Percentiles rank a stretch among this genome's conserved stretches.
These are phyloP conservation scores for Cladosporium oxysporum DNA, from an alignment of 2,329 filamentous ascomycete genomes.

Conservation along the genomic window DNA sequence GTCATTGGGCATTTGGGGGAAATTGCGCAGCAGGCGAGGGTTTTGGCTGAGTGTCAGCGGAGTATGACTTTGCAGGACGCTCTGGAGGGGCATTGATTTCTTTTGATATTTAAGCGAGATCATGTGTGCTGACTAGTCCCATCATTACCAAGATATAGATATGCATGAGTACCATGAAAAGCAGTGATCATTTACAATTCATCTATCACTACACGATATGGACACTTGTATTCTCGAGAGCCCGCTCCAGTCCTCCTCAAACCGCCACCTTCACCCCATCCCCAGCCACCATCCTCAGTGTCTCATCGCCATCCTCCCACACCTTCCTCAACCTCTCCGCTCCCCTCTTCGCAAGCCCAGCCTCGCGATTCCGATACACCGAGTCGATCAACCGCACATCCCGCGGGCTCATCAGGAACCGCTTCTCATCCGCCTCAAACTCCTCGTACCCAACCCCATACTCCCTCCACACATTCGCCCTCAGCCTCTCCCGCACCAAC, in stretches of 20 bases:
- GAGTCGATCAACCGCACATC: constrained; percentile 36
- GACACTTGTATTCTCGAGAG: too few relatives aligned
- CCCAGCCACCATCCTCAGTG: neutral
- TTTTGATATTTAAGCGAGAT: neutral
- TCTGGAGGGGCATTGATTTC: constrained; percentile 31
- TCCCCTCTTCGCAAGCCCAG: constrained; percentile 35
- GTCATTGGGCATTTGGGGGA: constrained; percentile 58
- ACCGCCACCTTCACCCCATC: neutral
- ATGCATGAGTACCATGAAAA: neutral
- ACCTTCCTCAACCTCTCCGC: constrained; percentile 37
- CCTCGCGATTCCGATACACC: constrained; percentile 42
- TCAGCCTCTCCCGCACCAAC: constrained; percentile 24
- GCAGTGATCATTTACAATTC: neutral
- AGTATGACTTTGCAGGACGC: constrained; percentile 39
- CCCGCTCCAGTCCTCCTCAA: neutral
- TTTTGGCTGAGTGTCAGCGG: constrained; percentile 58
- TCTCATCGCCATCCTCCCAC: constrained; percentile 26
- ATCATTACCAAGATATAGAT: neutral
- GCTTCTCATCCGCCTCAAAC: constrained; percentile 27
- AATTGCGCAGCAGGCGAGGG: constrained; percentile 61
- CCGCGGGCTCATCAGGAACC: constrained; percentile 27
- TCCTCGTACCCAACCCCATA: constrained; percentile 31
- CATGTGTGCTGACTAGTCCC: neutral
- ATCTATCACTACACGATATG: neutral
- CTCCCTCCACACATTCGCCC: constrained; percentile 30